phyloP scores from a whole-genome alignment of 306 rosid species.

The Vicia villosa region DNA sequence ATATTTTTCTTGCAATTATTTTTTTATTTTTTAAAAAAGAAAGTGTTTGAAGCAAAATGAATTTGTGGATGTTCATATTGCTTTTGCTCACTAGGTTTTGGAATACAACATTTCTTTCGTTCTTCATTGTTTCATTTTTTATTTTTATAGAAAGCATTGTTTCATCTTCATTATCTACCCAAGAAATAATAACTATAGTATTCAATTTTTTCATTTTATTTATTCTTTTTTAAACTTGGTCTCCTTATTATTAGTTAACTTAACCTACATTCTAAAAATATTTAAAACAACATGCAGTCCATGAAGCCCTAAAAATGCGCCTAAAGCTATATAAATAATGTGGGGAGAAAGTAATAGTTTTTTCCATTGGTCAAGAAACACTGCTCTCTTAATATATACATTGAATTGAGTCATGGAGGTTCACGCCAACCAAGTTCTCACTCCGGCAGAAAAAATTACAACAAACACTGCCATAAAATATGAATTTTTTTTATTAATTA shows the following conservation, averaged over 20 bases:
- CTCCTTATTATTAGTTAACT: not conserved
- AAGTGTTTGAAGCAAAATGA: slow-evolving; percentile 39
- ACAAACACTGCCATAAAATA: too few species aligned
- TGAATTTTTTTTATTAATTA: too few species aligned
- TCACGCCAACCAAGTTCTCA: too few species aligned
- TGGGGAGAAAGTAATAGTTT: slow-evolving; percentile 16
- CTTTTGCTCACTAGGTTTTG: slow-evolving; percentile 13
- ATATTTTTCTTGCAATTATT: not conserved
- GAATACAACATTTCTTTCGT: slow-evolving; percentile 40
- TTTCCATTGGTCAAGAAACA: slow-evolving; percentile 57
- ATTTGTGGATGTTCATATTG: slow-evolving; percentile 59
- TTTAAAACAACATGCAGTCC: not conserved
- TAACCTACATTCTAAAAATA: not conserved
- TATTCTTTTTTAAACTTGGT: not conserved
- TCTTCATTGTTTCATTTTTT: slow-evolving; percentile 32
- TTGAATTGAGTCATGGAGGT: too few species aligned
- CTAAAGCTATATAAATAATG: not conserved
- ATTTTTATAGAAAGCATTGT: too few species aligned
- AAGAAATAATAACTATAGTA: slow-evolving; percentile 36
- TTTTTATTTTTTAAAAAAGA: slow-evolving; percentile 21
- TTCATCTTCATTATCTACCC: not conserved
- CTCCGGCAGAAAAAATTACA: too few species aligned
- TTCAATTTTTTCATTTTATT: slow-evolving; percentile 22
- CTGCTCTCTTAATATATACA: slow-evolving; percentile 44
- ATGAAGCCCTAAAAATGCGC: slow-evolving; percentile 12